Base-by-base conservation (phyloP, 2,329 filamentous ascomycete genomes). In the Amylocarpus encephaloides region DNA sequence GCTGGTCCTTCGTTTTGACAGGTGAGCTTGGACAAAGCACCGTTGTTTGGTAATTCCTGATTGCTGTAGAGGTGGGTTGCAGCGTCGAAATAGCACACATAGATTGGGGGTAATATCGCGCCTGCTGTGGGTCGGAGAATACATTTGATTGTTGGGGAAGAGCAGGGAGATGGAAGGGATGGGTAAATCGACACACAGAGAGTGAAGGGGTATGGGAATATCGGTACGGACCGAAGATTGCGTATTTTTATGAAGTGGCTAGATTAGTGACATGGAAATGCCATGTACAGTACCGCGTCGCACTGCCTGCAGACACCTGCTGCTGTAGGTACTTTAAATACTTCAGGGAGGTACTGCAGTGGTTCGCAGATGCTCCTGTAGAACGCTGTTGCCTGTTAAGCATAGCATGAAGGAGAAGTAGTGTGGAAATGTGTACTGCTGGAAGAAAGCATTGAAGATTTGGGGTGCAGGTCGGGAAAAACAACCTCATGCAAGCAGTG, bases 151-250 rank as follows among this genome's bases (percentile, higher is more conserved):
- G 22, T 26, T 36, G 34, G 34, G 34, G 15, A 36, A 13, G 12
- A 10, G 34, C 3, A 13, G 12, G 34, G 5, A 16, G 34, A 36
- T 36, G 15, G 15, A 10, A 5, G 12, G 38, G 44, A 26, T n/a
- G 33, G 33, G 10, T 39, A 46, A 46, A 38, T 19, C 9, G 33
- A 30, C 10, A 39, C 6, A 15, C 4, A 19, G 38, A 16, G 38
- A 15, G 13, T n/a, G 22, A 43, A n/a, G 16, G 16, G 30, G 33
- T 40, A 34, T 16, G 34, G 33, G 15, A 48, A 41, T 42, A 48
- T 46, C 43, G 43, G 48, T 44, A 46, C 48, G 43, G 30, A 46
- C 48, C 43, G 48, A 50, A 26, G 43, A 42, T 34, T 46, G 36
- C 36, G 22, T 26, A 16, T 39, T 38, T n/a, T 38, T n/a, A 46